Base-by-base conservation (phyloP, 1,284 basidiomycete species). In the Ceratobasidium sp. region DNA sequence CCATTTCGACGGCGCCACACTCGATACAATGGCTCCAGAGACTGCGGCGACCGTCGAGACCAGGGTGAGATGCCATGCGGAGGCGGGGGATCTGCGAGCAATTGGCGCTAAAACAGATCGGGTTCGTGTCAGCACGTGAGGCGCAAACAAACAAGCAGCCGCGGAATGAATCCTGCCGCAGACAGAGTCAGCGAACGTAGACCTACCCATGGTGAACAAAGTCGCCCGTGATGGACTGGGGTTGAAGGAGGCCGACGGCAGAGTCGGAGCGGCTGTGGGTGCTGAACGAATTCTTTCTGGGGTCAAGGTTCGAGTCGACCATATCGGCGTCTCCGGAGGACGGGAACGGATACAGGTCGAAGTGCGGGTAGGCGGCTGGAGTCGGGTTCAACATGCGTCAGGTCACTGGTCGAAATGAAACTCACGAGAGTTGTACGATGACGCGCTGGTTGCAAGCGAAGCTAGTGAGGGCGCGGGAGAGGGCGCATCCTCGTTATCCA, bases 21-120 rank as follows among this genome's bases (percentile, higher is more conserved):
- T 91, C 84, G 82, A 92, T 89, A 78, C 91, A 93, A 77, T 89
- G 87, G 73, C 87, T 89, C 90, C 90, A 93, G 88, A 93, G 92
- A 31, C 90, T 87, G 73, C 87, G 82, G 76, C 83, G 82, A 72
- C 87, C 88, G 70, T 84, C 84, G 69, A 82, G 77, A 65, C 86
- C 84, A 29, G 86, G 77, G 52, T 86, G 84, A 72, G 87, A 89
- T 43, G 88, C 86, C 68, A 89, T 80, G 72, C 86, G 85, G 72
- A 89, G 82, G 77, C 88, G 92, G 15, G 91, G 91, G 71, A 93
- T 90, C 78, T 91, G 89, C 35, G 85, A 86, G 75, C 91, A 93
- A 67, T 82, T 83, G 68, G 85, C 81, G 57, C 88, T 90, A 75
- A 70, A 43, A 32, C 29, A 55, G 55, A 53, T 49, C 68, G 62